Percentiles rank a stretch among this genome's conserved stretches.
Conservation (phyloP, 1,139 yeast genomes). For the Taiozyma sp. region DNA sequence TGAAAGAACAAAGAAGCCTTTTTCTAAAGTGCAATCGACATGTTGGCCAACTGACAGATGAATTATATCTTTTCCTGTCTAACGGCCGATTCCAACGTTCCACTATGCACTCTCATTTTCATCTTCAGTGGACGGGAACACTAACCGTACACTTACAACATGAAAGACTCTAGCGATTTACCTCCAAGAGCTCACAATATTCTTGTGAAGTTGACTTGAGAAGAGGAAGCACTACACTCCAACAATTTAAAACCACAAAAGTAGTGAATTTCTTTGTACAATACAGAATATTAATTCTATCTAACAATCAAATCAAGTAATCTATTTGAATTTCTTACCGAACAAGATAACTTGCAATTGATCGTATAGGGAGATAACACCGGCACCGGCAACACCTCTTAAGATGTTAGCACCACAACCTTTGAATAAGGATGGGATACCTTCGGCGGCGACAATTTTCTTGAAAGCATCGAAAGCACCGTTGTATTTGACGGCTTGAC, state of each 20-base stretch:
- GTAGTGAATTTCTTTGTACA: constrained; percentile 14
- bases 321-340: constrained; percentile 64
- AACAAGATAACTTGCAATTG: constrained; percentile 69
- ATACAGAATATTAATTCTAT: constrained; percentile 8
- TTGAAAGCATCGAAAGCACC: constrained; percentile 72
- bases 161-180: too few relatives aligned
- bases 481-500: constrained; percentile 73
- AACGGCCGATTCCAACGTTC: too few relatives aligned
- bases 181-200: too few relatives aligned
- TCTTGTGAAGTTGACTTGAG: too few relatives aligned
- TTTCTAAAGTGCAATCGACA: too few relatives aligned
- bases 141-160: too few relatives aligned
- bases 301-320: constrained; percentile 7
- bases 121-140: too few relatives aligned
- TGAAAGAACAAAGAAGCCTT: not conserved
- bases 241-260: constrained; percentile 14
- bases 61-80: too few relatives aligned
- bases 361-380: constrained; percentile 78
- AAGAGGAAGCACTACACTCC: not conserved
- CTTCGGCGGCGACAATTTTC: constrained; percentile 70
- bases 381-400: constrained; percentile 88
- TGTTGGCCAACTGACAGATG: not conserved
- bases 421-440: constrained; percentile 69
- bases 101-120: too few relatives aligned
- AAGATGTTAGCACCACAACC: constrained; percentile 87